Evolutionary conservation across 2,329 filamentous ascomycete genomes (phyloP).

Genomic region (Fusarium sp.): DNA sequence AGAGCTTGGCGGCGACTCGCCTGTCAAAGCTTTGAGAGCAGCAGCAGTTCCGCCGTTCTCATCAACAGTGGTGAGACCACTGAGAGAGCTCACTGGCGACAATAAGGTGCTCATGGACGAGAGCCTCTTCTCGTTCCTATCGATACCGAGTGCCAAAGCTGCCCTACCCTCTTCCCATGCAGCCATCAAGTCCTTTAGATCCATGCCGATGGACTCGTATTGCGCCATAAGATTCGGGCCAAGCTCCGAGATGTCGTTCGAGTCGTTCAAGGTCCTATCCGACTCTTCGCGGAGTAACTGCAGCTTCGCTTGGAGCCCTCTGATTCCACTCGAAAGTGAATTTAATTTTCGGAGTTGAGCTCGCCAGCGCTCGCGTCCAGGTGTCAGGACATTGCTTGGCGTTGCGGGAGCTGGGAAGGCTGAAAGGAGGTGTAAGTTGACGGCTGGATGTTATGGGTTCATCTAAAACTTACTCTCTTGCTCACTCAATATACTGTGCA

Average conservation of each 20-base stretch:
- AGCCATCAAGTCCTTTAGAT: constrained; percentile 82
- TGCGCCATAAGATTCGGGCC: constrained; percentile 84
- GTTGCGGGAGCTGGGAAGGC: constrained; percentile 67
- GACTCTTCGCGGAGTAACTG: constrained; percentile 92
- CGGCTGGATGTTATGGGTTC: not conserved
- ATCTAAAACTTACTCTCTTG: constrained; percentile 75
- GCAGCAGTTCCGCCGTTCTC: constrained; percentile 62
- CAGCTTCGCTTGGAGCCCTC: constrained; percentile 93
- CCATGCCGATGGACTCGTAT: constrained; percentile 93
- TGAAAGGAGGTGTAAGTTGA: constrained; percentile 45
- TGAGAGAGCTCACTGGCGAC: constrained; percentile 73
- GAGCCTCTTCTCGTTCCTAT: constrained; percentile 79
- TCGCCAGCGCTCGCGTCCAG: constrained; percentile 85
- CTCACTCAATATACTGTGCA: constrained; percentile 79
- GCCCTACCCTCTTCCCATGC: constrained; percentile 91
- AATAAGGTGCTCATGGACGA: constrained; percentile 71
- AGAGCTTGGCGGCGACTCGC: constrained; percentile 69
- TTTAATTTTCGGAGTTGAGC: constrained; percentile 90
- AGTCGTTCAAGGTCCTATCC: constrained; percentile 80
- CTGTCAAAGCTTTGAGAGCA: constrained; percentile 83
- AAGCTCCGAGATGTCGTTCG: constrained; percentile 78
- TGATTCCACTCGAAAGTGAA: constrained; percentile 88
- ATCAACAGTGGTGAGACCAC: constrained; percentile 74
- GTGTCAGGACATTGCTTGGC: constrained; percentile 72
- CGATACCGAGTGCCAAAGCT: constrained; percentile 84